Conservation (phyloP, 768 basidiomycete species). For the Boletus subcaerulescens region DNA sequence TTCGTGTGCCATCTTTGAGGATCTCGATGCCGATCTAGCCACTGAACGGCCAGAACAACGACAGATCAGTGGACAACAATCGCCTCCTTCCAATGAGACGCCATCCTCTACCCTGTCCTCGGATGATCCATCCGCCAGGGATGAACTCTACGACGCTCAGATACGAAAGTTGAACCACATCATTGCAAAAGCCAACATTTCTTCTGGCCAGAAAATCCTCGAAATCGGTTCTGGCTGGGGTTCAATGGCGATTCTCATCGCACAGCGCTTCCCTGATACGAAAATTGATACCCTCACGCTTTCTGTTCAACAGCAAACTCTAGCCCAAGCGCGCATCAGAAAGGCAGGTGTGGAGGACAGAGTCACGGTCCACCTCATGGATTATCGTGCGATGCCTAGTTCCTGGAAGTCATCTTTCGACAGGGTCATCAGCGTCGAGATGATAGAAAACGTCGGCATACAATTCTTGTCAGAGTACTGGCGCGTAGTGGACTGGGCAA, state of each 20-base stretch:
- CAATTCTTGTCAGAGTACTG: neutral
- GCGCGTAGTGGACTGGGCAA: neutral
- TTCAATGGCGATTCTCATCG: neutral
- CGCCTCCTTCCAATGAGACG: neutral
- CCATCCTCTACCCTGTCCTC: neutral
- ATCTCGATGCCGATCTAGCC: neutral
- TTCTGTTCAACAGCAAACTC: neutral
- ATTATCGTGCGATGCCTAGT: conserved; percentile 2
- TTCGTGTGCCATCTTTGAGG: neutral
- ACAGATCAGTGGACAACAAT: neutral
- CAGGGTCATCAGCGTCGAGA: neutral
- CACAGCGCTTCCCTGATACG: neutral
- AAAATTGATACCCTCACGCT: neutral
- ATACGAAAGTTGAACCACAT: neutral
- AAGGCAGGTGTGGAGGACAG: neutral
- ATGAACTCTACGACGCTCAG: neutral
- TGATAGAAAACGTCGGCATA: neutral
- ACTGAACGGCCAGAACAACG: neutral
- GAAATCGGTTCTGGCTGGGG: neutral
- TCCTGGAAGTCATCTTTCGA: neutral
- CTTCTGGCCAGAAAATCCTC: neutral
- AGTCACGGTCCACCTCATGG: neutral
- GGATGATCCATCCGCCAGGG: neutral
- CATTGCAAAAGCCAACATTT: neutral
- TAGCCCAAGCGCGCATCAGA: neutral